Percentiles rank a stretch among this genome's conserved stretches.
Conservation (phyloP, 768 basidiomycete genomes). For the Multifurca ochricompacta region DNA sequence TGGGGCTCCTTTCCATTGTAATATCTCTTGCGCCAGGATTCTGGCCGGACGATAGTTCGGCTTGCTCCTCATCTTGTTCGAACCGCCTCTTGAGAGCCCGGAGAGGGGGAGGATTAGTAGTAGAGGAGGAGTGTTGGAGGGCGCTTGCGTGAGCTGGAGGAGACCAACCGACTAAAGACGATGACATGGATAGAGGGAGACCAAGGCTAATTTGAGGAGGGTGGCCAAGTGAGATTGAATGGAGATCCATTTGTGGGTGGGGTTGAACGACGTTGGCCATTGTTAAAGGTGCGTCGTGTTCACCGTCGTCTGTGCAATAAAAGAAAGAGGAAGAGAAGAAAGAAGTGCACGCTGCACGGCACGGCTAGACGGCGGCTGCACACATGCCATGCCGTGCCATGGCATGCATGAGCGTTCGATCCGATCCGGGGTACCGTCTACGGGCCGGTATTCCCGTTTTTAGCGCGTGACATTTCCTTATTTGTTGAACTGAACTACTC, state of each 20-base stretch:
- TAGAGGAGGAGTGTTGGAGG: conserved; percentile 49
- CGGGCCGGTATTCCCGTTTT: too few relatives aligned
- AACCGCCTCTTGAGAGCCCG: conserved; percentile 55
- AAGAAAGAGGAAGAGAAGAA: too few relatives aligned
- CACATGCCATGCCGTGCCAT: too few relatives aligned
- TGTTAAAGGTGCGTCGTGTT: conserved; percentile 25
- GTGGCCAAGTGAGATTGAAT: conserved; percentile 49
- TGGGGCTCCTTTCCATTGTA: conserved; percentile 80
- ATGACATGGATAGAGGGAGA: conserved; percentile 49
- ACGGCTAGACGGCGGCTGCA: too few relatives aligned
- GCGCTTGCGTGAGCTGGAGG: conserved; percentile 36
- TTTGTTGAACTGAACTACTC: too few relatives aligned
- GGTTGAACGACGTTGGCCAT: conserved; percentile 61
- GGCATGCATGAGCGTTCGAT: too few relatives aligned
- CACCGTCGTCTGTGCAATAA: too few relatives aligned
- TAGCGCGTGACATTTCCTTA: too few relatives aligned
- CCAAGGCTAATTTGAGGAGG: conserved; percentile 66
- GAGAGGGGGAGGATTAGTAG: conserved; percentile 34
- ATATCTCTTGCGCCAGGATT: conserved; percentile 42
- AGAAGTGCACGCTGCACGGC: too few relatives aligned
- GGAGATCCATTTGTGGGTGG: conserved; percentile 57
- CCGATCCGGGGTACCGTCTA: too few relatives aligned
- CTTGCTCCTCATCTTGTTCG: conserved; percentile 62
- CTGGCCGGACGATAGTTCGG: conserved; percentile 27
- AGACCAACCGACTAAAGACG: conserved; percentile 44